phyloP scores from a whole-genome alignment of 2,329 filamentous ascomycete species.

The Anthostomella pinea region DNA sequence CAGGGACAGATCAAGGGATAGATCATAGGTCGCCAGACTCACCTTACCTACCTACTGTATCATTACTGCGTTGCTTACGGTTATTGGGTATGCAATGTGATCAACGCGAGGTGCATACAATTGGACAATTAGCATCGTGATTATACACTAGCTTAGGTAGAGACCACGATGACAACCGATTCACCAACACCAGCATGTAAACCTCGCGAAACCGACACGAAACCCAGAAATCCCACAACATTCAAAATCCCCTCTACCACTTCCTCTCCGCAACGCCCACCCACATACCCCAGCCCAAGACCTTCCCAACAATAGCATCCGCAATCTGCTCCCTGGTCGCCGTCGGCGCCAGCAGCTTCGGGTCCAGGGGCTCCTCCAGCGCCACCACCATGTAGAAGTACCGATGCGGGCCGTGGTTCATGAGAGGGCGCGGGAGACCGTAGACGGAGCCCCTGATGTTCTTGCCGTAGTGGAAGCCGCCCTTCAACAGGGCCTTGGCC shows the following conservation, averaged over 20 bases:
- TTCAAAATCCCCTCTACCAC: conserved; percentile 10
- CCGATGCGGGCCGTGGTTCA: conserved; percentile 50
- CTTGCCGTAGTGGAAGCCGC: conserved; percentile 46
- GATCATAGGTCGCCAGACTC: too few relatives aligned
- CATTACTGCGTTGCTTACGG: too few relatives aligned
- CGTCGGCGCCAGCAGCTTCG: conserved; percentile 33
- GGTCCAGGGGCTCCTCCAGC: conserved; percentile 41
- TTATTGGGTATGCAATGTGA: too few relatives aligned
- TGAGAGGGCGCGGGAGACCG: conserved; percentile 42
- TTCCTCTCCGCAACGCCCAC: conserved; percentile 22
- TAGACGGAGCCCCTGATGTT: conserved; percentile 41
- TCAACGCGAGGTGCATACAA: too few relatives aligned
- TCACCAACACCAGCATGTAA: too few relatives aligned
- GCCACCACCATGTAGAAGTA: conserved; percentile 52
- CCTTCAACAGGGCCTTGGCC: conserved; percentile 32
- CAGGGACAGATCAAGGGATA: not conserved
- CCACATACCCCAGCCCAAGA: conserved; percentile 46
- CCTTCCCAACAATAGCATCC: conserved; percentile 43
- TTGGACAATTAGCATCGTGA: too few relatives aligned
- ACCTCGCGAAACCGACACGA: not conserved
- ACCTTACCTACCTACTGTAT: too few relatives aligned
- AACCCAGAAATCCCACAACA: not conserved
- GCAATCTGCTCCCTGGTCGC: conserved; percentile 43
- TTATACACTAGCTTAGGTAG: too few relatives aligned
- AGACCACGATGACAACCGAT: too few relatives aligned